These are phyloP conservation scores for Colletotrichum sp. DNA, from an alignment of 2,329 filamentous ascomycete genomes.

Conservation along the genomic window DNA sequence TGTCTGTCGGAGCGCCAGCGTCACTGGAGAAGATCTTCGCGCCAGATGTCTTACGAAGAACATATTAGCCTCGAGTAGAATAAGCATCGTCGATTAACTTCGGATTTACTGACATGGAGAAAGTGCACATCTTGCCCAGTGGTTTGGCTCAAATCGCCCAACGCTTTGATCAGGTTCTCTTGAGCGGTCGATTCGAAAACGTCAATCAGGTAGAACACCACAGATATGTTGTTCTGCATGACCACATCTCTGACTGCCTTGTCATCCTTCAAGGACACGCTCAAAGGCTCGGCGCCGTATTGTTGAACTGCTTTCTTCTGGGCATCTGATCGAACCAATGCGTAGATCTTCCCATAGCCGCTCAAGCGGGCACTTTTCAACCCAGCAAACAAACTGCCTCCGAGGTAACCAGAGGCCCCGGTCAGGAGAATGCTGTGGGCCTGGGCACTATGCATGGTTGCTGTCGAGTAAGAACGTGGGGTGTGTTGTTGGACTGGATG, in stretches of 20 bases:
- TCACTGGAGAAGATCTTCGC: background rate
- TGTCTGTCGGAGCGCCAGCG: background rate
- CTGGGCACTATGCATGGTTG: background rate
- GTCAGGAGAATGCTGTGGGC: background rate
- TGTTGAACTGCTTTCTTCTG: background rate
- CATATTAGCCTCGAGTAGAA: background rate
- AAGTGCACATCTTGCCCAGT: background rate
- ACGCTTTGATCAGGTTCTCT: background rate
- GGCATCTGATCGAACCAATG: background rate
- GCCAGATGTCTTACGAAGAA: background rate
- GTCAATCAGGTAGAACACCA: background rate
- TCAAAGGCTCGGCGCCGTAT: background rate
- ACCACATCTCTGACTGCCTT: background rate
- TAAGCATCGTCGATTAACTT: background rate
- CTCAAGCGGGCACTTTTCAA: background rate
- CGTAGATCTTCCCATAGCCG: background rate
- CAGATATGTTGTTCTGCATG: background rate
- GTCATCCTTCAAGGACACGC: background rate
- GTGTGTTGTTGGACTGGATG: background rate
- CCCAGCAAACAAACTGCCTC: background rate
- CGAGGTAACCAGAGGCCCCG: background rate
- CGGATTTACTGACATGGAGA: background rate
- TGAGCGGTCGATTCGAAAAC: background rate
- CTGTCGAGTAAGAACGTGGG: background rate
- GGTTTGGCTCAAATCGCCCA: background rate